Conservation (phyloP, 2,329 filamentous ascomycete species). For the Aspergillus sp. region DNA sequence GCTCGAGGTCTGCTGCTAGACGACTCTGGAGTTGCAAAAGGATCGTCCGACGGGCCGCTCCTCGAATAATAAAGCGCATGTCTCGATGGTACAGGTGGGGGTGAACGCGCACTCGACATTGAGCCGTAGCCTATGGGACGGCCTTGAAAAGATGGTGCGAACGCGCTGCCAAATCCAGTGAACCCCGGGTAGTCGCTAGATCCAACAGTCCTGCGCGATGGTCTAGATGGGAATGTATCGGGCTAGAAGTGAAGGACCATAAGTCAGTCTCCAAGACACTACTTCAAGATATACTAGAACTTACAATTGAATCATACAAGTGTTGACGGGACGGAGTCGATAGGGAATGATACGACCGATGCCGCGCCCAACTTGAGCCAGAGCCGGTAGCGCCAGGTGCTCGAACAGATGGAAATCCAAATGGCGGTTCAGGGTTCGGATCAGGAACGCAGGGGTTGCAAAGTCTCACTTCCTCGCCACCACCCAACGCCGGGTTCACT, state of each 20-base stretch:
- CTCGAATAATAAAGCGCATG: slow-evolving; percentile 12
- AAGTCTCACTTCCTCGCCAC: slow-evolving; percentile 67
- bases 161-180: slow-evolving; percentile 16
- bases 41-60: slow-evolving; percentile 5
- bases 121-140: slow-evolving; percentile 19
- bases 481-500: slow-evolving; percentile 55
- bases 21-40: not conserved
- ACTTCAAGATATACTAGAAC: not conserved
- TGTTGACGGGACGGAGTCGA: slow-evolving; percentile 24
- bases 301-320: slow-evolving; percentile 20
- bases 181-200: slow-evolving; percentile 23
- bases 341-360: slow-evolving; percentile 12
- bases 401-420: slow-evolving; percentile 29
- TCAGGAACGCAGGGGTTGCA: slow-evolving; percentile 74
- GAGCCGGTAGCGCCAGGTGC: slow-evolving; percentile 17
- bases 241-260: slow-evolving; percentile 6
- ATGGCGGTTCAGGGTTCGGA: slow-evolving; percentile 60
- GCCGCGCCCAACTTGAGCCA: slow-evolving; percentile 11
- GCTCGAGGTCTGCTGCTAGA: slow-evolving; percentile 5
- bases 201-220: slow-evolving; percentile 27
- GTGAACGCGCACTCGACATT: slow-evolving; percentile 11
- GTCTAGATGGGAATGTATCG: slow-evolving; percentile 16
- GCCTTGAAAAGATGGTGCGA: slow-evolving; percentile 16
- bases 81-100: slow-evolving; percentile 2
- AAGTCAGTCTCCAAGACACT: slow-evolving; percentile 1